Evolutionary conservation across 768 basidiomycete genomes (phyloP).

Genomic region (Ramaria sp.): DNA sequence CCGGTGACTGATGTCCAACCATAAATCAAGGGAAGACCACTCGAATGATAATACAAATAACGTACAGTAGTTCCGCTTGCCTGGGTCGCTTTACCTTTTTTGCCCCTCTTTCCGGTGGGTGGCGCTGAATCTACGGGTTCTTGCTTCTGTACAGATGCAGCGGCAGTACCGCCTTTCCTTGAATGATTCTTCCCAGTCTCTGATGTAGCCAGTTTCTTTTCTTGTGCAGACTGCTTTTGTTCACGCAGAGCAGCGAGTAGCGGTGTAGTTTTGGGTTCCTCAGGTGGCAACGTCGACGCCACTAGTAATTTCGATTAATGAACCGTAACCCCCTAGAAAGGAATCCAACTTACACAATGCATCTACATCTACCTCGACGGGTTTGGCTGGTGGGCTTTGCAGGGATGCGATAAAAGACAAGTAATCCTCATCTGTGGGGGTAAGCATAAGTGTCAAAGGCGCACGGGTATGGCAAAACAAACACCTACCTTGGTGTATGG

Average conservation of each 20-base stretch:
- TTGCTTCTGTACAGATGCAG: slow-evolving; percentile 27
- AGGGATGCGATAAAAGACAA: slow-evolving; percentile 73
- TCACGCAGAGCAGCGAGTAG: slow-evolving; percentile 71
- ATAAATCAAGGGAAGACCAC: background rate
- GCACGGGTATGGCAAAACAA: background rate
- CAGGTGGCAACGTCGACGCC: slow-evolving; percentile 46
- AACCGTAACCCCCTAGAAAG: background rate
- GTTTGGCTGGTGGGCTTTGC: slow-evolving; percentile 34
- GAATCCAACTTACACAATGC: slow-evolving; percentile 36
- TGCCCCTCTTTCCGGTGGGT: slow-evolving; percentile 7
- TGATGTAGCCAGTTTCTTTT: slow-evolving; percentile 47
- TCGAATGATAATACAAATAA: background rate
- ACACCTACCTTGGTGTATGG: slow-evolving; percentile 78
- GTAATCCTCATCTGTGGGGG: slow-evolving; percentile 61
- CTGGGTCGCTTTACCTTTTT: slow-evolving; percentile 12
- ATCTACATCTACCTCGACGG: slow-evolving; percentile 52
- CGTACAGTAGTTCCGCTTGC: background rate
- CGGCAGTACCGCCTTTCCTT: slow-evolving; percentile 15
- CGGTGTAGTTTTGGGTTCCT: slow-evolving; percentile 74
- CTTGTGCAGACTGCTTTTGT: slow-evolving; percentile 41
- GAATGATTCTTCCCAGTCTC: slow-evolving; percentile 8
- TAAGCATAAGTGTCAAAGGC: background rate
- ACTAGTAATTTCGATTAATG: slow-evolving; percentile 29
- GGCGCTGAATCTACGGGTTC: slow-evolving; percentile 24
- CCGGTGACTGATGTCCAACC: background rate